These are phyloP conservation scores for Phytophthora uliginosa DNA, from an alignment of 352 stramenopile genomes.

Conservation along the genomic window DNA sequence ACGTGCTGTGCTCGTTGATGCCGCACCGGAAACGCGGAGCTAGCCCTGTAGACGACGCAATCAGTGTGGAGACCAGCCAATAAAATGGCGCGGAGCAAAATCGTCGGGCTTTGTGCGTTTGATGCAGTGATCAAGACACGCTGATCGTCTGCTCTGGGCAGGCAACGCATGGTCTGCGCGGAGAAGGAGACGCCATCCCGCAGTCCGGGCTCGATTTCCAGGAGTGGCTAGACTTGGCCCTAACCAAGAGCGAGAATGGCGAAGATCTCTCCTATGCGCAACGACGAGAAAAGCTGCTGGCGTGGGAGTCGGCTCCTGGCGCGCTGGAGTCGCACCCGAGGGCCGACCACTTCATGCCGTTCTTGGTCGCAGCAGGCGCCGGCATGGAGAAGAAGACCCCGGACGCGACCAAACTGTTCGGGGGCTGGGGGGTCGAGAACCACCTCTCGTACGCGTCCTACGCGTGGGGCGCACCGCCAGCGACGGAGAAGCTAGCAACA, in stretches of 20 bases:
- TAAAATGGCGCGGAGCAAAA: slow-evolving; percentile 23
- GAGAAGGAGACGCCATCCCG: slow-evolving; percentile 17
- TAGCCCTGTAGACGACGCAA: slow-evolving; percentile 23
- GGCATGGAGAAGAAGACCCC: slow-evolving; percentile 54
- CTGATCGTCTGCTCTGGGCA: slow-evolving; percentile 89
- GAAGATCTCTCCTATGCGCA: slow-evolving; percentile 39
- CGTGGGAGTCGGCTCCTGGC: slow-evolving; percentile 51
- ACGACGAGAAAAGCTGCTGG: slow-evolving; percentile 46
- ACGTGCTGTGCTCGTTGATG: no score
- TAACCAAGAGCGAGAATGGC: slow-evolving; percentile 28
- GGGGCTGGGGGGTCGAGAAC: slow-evolving; percentile 42
- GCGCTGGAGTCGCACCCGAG: slow-evolving; percentile 50
- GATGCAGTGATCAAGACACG: slow-evolving; percentile 61
- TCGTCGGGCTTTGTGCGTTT: slow-evolving; percentile 10
- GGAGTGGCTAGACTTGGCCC: slow-evolving; percentile 46
- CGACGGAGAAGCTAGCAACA: neutral
- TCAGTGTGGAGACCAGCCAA: slow-evolving; percentile 26
- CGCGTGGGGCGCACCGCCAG: slow-evolving; percentile 29
- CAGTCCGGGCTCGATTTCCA: slow-evolving; percentile 50
- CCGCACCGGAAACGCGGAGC: no score
- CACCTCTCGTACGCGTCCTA: slow-evolving; percentile 58
- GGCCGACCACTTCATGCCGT: slow-evolving; percentile 68
- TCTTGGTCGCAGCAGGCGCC: slow-evolving; percentile 60
- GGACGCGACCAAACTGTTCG: slow-evolving; percentile 44
- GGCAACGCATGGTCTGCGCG: slow-evolving; percentile 43